These are phyloP conservation scores for Tylopilus vinaceipallidus DNA, from an alignment of 768 basidiomycete genomes.

Conservation along the genomic window DNA sequence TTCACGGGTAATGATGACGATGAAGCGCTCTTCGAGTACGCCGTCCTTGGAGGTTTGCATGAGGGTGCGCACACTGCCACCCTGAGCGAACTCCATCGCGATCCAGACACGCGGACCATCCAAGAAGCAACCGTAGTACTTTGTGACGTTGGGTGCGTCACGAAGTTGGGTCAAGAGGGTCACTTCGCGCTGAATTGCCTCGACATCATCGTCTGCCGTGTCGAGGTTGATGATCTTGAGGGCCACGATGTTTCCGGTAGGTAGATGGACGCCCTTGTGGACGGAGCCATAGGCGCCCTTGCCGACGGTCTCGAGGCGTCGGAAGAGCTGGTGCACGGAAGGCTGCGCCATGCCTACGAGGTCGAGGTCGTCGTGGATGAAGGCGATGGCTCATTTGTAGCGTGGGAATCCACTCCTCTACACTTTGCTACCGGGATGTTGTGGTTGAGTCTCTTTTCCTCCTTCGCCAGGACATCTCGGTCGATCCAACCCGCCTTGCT, in stretches of 20 bases:
- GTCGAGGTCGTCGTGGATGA: not conserved
- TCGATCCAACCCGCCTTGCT: slow-evolving; percentile 18
- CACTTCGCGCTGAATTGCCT: slow-evolving; percentile 95
- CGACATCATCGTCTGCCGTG: slow-evolving; percentile 94
- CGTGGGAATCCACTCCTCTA: slow-evolving; percentile 20
- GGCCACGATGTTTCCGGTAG: slow-evolving; percentile 86
- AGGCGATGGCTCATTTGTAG: not conserved
- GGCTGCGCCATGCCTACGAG: slow-evolving; percentile 41
- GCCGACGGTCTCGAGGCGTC: slow-evolving; percentile 88
- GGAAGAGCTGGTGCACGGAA: slow-evolving; percentile 76
- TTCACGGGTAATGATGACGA: slow-evolving; percentile 85
- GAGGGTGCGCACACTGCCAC: slow-evolving; percentile 89
- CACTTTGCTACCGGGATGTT: slow-evolving; percentile 11
- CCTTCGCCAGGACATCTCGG: slow-evolving; percentile 23
- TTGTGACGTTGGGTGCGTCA: slow-evolving; percentile 87
- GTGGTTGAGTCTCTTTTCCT: slow-evolving; percentile 16
- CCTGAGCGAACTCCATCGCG: slow-evolving; percentile 96
- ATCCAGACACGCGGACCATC: slow-evolving; percentile 98
- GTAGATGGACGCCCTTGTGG: slow-evolving; percentile 83
- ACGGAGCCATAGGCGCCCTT: slow-evolving; percentile 97
- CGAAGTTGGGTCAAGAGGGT: slow-evolving; percentile 86
- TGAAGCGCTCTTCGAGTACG: slow-evolving; percentile 85
- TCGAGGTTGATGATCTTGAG: slow-evolving; percentile 99
- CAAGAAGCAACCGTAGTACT: slow-evolving; percentile 95
- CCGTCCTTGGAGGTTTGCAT: slow-evolving; percentile 83